Evolutionary conservation across 495 filamentous ascomycete species (phyloP), one percentile per base, ranked within the genome.

Genomic region (Entonaema liquescens): DNA sequence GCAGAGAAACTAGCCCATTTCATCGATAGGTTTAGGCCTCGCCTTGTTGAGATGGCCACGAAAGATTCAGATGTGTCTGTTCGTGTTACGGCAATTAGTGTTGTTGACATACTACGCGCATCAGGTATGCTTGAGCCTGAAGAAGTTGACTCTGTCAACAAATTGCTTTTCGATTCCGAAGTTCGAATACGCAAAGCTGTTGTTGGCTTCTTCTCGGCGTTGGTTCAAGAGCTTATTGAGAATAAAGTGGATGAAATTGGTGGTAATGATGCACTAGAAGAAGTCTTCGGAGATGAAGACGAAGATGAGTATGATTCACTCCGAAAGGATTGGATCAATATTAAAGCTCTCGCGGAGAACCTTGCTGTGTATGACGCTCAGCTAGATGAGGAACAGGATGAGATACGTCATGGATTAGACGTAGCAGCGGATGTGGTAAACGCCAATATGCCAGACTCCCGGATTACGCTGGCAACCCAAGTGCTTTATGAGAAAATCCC

Each of bases 1-100:
- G 83, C 93, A 25, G 89, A 88, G 61, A 90, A 91, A 23, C 79
- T 99, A 36, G 88, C 91, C 42, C 89, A 91, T 59, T 98, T 98
- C 72, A 97, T 93, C 13, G 95, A 97, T 72, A 86, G 93, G 35
- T 98, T 97, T 77, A 84, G 94, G 35, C 82, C 88, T 1, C 89
- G 96, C n/a, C 81, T 98, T 13, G 91, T 98, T 12, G 95, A 99
- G 80, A 97, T 99, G 86, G 93, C 93, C 1, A 89, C 89, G 25
- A 85, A 86, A 63, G 95, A 99, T 78, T 85, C 84, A 0, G 95
- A 99, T 64, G 76, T 90, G 25, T 84, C 81, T 57, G 92, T 98
- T 31, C 89, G 96, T 11, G 89, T 92, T 11, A 83, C 88, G 13
- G 88, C 92, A 2, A 89, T 98, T 35, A 88, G 93, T 38, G 83